A percentile compares a stretch with the other conserved stretches of the same genome.
Evolutionary conservation across 176 grass and related monocot species (phyloP).

Genomic region (Eragrostis curvula): DNA sequence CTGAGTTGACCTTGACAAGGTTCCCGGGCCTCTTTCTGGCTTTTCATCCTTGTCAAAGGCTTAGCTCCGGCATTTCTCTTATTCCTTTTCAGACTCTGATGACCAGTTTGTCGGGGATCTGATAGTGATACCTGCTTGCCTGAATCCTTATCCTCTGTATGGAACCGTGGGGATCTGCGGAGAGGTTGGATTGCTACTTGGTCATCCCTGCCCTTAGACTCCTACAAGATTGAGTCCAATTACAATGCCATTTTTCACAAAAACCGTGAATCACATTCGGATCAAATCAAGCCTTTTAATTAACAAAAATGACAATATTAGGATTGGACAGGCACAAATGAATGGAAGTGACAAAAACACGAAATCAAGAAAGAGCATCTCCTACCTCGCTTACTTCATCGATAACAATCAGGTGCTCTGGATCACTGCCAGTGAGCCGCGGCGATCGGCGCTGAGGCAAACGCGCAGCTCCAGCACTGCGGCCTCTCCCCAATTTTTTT

Average conservation of each 20-base stretch:
- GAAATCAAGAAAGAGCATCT: conserved; percentile 9
- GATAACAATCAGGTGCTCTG: conserved; percentile 3
- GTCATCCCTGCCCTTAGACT: background rate
- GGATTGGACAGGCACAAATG: conserved; percentile 1
- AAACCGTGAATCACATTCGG: background rate
- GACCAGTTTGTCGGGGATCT: background rate
- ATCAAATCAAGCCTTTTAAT: conserved; percentile 17
- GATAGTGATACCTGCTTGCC: background rate
- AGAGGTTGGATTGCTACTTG: conserved; percentile 8
- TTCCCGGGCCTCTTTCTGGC: background rate
- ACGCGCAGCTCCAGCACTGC: background rate
- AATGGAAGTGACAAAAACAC: background rate
- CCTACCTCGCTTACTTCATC: conserved; percentile 21
- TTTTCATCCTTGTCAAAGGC: conserved; percentile 11
- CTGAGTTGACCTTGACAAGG: conserved; percentile 15
- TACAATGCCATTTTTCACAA: background rate
- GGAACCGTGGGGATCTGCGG: conserved; percentile 35
- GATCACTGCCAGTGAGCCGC: background rate
- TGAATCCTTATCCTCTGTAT: conserved; percentile 11
- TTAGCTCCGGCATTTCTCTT: conserved; percentile 25
- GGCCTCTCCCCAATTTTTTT: background rate
- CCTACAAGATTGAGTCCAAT: conserved; percentile 39
- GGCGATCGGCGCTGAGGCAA: background rate
- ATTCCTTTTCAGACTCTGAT: background rate
- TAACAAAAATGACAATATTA: background rate